Base-by-base conservation (phyloP, 495 filamentous ascomycete genomes). In the Annulohypoxylon moriforme region DNA sequence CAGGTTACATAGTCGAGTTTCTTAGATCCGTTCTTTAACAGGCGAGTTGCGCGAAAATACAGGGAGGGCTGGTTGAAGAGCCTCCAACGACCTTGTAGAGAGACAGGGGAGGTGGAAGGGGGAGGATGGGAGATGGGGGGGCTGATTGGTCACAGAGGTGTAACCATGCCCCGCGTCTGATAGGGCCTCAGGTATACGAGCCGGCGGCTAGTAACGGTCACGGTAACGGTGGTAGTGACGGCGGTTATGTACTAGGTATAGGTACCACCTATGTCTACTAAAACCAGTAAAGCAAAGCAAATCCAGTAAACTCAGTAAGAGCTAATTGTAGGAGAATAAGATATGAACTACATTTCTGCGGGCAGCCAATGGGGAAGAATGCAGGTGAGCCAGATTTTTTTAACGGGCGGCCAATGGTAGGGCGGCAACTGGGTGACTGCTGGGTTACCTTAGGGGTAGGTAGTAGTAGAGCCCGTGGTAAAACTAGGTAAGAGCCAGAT, bases 141-240 rank as follows among this genome's bases (percentile, higher is more conserved):
- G 22, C 13, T 60, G 57, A 60, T 60, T 60, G 57, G 57, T 47
- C 42, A 46, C 16, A 24, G 40, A 7, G 16, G 20, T 18, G 50
- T 34, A 22, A 59, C 56, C 56, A 27, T 42, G 36, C 29, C 20
- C 22, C 22, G 47, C 47, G 47, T 14, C 22, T 52, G 52, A 40
- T 40, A 27, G 31, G 55, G 33, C 7, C 33, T 58, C 31, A 58
- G 33, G 55, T 58, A 18, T 40, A 40, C 47, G 20, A 44, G 61
- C 22, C 27, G 49, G 55, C 70, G 70, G 70, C 65, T 73, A 73
- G 70, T 68, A 50, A 73, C 70, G 65, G 70, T 69, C 49, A 66
- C 70, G 33, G 55, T 46, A 20, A 46, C 60, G 44, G 44, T 29
- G 22, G 42, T 29, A 29, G 27, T 20, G 29, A 29, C 11, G 25